Conservation (phyloP, 148 eudicot genomes). For the Heliamphora exappendiculata region DNA sequence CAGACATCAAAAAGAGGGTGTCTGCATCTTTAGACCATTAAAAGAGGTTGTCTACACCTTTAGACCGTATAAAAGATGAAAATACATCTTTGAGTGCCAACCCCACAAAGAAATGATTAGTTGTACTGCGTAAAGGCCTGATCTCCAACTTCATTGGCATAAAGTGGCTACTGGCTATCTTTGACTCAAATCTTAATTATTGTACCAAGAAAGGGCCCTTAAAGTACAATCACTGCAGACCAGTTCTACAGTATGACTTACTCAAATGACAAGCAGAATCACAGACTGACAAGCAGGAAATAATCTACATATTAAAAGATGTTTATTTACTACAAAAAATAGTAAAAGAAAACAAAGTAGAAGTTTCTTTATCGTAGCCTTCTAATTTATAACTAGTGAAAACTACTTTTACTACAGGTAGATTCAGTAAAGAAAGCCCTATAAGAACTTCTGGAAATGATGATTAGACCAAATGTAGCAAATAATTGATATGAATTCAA, state of each 20-base stretch:
- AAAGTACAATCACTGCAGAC: background rate
- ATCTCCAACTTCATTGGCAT: background rate
- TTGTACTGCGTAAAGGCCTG: background rate
- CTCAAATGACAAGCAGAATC: background rate
- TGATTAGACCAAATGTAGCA: background rate
- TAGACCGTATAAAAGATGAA: background rate
- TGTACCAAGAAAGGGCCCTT: background rate
- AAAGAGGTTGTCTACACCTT: background rate
- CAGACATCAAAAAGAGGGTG: too few species aligned
- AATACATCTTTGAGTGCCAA: background rate
- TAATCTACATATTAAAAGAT: background rate
- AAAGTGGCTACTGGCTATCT: background rate
- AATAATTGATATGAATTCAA: background rate
- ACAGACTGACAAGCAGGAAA: background rate
- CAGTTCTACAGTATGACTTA: background rate
- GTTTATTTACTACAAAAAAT: too few species aligned
- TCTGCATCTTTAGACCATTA: too few species aligned
- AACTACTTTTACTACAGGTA: background rate
- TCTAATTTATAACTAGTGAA: background rate
- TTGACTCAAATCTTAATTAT: background rate
- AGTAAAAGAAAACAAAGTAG: background rate
- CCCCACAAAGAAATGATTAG: background rate
- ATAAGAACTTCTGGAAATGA: background rate
- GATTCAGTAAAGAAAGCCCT: background rate
- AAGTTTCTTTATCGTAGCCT: background rate